These are phyloP conservation scores for Microglena sp. DNA, from an alignment of 139 green algal genomes.

Conservation along the genomic window DNA sequence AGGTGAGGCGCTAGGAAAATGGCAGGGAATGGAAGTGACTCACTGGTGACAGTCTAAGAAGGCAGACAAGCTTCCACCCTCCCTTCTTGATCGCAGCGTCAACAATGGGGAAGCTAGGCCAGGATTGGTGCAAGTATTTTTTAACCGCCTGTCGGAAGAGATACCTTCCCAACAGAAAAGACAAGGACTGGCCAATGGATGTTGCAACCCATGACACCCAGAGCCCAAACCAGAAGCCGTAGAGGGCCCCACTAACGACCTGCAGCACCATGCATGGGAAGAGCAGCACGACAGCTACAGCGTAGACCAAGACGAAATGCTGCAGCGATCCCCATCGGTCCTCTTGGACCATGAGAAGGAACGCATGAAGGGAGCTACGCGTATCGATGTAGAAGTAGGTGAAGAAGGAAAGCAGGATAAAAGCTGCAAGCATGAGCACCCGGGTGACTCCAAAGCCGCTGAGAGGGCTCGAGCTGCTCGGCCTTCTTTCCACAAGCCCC, in stretches of 20 bases:
- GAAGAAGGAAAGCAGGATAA: neutral
- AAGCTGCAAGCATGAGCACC: conserved; percentile 6
- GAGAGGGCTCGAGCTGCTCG: too few relatives aligned
- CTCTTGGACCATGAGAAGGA: conserved; percentile 11
- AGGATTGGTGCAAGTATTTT: conserved; percentile 15
- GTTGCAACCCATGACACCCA: conserved; percentile 34
- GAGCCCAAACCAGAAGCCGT: conserved; percentile 31
- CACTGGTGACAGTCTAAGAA: conserved; percentile 45
- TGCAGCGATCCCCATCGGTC: conserved; percentile 26
- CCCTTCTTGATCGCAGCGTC: conserved; percentile 35
- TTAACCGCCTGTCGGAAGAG: conserved; percentile 35
- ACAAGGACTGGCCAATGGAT: conserved; percentile 32
- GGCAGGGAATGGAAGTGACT: too few relatives aligned
- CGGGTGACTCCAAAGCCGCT: conserved; percentile 5
- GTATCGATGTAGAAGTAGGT: conserved; percentile 13
- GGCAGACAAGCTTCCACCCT: conserved; percentile 49
- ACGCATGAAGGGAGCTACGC: conserved; percentile 3
- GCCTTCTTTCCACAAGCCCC: too few relatives aligned
- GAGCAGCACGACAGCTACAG: conserved; percentile 27
- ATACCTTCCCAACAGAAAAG: conserved; percentile 46
- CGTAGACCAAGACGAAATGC: conserved; percentile 22
- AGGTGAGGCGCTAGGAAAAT: too few relatives aligned
- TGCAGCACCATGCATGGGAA: conserved; percentile 42
- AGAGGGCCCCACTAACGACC: conserved; percentile 29
- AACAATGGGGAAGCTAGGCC: conserved; percentile 15